Conservation (phyloP, 768 basidiomycete genomes). For the Pleurotus cornucopiae region DNA sequence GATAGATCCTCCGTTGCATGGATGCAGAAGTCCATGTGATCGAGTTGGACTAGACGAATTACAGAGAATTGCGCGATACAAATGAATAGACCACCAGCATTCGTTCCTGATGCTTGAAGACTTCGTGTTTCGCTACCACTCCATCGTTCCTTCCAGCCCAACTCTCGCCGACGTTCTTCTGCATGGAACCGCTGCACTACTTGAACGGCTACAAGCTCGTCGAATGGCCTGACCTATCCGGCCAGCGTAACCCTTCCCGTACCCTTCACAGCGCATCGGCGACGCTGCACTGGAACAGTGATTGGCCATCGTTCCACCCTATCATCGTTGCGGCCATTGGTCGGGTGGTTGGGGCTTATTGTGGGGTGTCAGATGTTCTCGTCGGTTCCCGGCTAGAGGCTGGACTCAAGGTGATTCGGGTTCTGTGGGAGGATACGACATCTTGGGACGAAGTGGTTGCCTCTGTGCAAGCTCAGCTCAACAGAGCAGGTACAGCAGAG, state of each 20-base stretch:
- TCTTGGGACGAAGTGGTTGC: slow-evolving; percentile 18
- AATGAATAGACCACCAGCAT: too few species aligned
- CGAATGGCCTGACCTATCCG: slow-evolving; percentile 28
- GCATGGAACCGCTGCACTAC: slow-evolving; percentile 1
- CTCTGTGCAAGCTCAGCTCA: slow-evolving; percentile 8
- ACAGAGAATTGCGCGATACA: not conserved
- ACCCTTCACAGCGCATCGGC: not conserved
- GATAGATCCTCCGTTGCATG: too few species aligned
- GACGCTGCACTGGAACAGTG: not conserved
- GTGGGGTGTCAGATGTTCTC: slow-evolving; percentile 24
- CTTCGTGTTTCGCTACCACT: too few species aligned
- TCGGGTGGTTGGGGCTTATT: slow-evolving; percentile 25
- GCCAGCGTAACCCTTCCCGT: slow-evolving; percentile 15
- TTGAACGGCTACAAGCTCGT: slow-evolving; percentile 24
- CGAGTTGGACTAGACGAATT: too few species aligned
- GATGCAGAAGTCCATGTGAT: slow-evolving; percentile 3
- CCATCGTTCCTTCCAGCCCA: too few species aligned
- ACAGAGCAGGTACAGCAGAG: not conserved
- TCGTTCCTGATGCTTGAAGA: too few species aligned
- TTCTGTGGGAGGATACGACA: slow-evolving; percentile 19
- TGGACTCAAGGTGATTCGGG: slow-evolving; percentile 15
- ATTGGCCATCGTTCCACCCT: not conserved
- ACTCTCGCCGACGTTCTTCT: not conserved
- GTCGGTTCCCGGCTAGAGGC: slow-evolving; percentile 16
- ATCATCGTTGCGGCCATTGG: slow-evolving; percentile 20